Base-by-base conservation (phyloP, 2,329 filamentous ascomycete genomes). In the Fusarium ramigenum region DNA sequence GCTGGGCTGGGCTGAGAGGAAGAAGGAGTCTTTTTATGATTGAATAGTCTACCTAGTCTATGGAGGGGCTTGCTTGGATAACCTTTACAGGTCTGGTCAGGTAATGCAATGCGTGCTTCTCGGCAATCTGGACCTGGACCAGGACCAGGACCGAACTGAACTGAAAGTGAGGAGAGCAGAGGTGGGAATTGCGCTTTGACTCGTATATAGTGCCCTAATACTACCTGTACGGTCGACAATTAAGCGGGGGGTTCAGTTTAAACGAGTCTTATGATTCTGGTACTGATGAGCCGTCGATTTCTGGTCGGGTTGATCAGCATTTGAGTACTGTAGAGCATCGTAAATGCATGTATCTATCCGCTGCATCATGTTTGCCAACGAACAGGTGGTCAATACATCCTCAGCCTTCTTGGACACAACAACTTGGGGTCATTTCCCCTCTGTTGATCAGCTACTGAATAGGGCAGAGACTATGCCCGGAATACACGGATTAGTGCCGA, bases 161-260 rank as follows among this genome's bases (percentile, higher is more conserved):
- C 32, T 37, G 50, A 28, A 40, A 54, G 50, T 54, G 34, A 54
- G 50, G 50, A 40, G 52, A 56, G 37, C 34, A 53, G 52, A 56
- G 52, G 52, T n/a, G 52, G 34, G 44, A 54, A 49, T 32, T 63
- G 63, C 66, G 64, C 66, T 69, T 63, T 68, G 66, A 69, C 66
- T 69, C 46, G 66, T 36, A 49, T 25, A 58, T 58, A 36, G 30
- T 58, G 40, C 30, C 40, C 54, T 30, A 21, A 58, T 49, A 49
- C 54, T 58, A 58, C 40, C 30, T 49, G 40, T 58, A 36, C 54
- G 39, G 54, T 58, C 30, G 19, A 49, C 16, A 49, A 21, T 36
- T 6, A 34, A 58, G 54, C 54, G 16, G 37, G 39, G 30, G 28
- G 54, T 25, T 32, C n/a, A 49, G 40, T 28, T 14, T 49, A 19